Base-by-base conservation (phyloP, 345 rosid species). In the Erodium maritimum region DNA sequence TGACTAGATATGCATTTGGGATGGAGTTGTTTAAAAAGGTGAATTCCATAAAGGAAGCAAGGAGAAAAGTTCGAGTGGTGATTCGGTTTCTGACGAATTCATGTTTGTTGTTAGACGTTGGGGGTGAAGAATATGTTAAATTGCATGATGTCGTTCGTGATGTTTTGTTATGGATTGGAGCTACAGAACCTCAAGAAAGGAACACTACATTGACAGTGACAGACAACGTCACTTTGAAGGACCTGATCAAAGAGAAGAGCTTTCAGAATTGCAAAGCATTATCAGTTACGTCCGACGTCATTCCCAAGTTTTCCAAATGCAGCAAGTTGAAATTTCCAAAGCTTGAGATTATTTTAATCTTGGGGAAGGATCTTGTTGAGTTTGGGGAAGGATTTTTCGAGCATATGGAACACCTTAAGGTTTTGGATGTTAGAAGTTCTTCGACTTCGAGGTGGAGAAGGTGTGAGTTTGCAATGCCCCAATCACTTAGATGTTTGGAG, bases 1-100 rank as follows among this genome's bases (percentile, higher is more conserved):
- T 56, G 37, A 56, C 45, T 14, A 17, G 37, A n/a, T 14, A 23
- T 56, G 59, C 19, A 56, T 9, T 22, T 56, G 59, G 59, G 20
- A 24, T n/a, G 20, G 20, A 24, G 29, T 24, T 55, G 7, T 55
- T 56, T 5, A 2, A 52, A 52, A 5, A 12, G 1, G 46, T 37
- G 4, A 37, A 4, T 5, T 37, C 46, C 4, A 37, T 37, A 5
- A 12, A 12, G 46, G 46, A 6, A 1, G 46, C 46, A 12, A 37
- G 46, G 46, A 37, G 46, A 37, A 37, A 37, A 12, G 46, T 37
- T 6, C 46, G 46, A 37, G 46, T 6, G 46, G 14, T 11, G 10
- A 12, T 37, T 37, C 11, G 46, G 46, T 12, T 37, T 37, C 46
- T 37, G 1, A 37, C 4, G 10, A 4, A 37, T 37, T 37, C 46